Evolutionary conservation across 441 rosid genomes (phyloP).

Genomic region (Brassica balearica): DNA sequence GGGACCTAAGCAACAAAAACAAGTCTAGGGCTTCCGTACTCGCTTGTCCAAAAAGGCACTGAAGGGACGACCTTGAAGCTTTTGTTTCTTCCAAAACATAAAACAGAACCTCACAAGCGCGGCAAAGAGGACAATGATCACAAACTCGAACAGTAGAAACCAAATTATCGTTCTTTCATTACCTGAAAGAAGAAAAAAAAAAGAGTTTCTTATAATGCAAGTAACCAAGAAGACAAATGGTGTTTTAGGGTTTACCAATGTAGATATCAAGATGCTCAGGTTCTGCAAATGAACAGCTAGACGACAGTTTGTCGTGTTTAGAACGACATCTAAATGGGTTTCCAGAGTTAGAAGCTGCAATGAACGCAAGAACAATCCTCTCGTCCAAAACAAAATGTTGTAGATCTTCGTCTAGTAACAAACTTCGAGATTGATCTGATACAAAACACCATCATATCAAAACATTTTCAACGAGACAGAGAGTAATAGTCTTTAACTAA

Average conservation of each 20-base stretch:
- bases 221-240: not conserved
- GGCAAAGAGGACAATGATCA: slow-evolving; percentile 59
- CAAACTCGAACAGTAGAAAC: slow-evolving; percentile 75
- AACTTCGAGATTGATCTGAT: slow-evolving; percentile 56
- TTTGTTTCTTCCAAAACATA: slow-evolving; percentile 83
- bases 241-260: slow-evolving; percentile 48
- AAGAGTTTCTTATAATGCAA: not conserved
- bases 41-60: slow-evolving; percentile 73
- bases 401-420: slow-evolving; percentile 58
- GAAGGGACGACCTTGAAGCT: slow-evolving; percentile 66
- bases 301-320: slow-evolving; percentile 62
- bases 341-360: slow-evolving; percentile 73
- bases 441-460: slow-evolving; percentile 15
- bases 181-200: slow-evolving; percentile 47
- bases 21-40: slow-evolving; percentile 51
- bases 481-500: not conserved
- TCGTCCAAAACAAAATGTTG: slow-evolving; percentile 71
- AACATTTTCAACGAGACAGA: not conserved
- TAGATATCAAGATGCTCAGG: slow-evolving; percentile 52
- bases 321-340: slow-evolving; percentile 65
- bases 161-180: slow-evolving; percentile 56
- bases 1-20: not conserved
- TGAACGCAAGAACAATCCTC: slow-evolving; percentile 71
- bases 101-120: slow-evolving; percentile 76
- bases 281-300: slow-evolving; percentile 70